phyloP scores from a whole-genome alignment of 139 green algal genomes.

The Picochlorum sp. region DNA sequence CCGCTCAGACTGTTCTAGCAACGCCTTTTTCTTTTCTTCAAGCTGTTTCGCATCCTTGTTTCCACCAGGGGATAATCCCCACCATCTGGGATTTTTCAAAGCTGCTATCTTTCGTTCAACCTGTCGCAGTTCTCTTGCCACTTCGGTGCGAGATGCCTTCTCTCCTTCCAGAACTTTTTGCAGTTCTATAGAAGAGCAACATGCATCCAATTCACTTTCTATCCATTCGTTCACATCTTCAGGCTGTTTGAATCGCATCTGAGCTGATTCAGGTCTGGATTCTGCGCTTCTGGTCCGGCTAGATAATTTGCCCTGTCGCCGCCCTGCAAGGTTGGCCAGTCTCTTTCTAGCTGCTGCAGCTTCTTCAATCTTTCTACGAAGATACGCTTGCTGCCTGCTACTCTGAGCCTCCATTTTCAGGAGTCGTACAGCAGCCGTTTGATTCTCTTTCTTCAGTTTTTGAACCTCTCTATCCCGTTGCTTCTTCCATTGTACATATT shows the following conservation, averaged over 20 bases:
- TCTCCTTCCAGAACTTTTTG: slow-evolving; percentile 67
- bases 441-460: slow-evolving; percentile 46
- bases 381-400: slow-evolving; percentile 73
- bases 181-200: slow-evolving; percentile 35
- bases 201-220: slow-evolving; percentile 66
- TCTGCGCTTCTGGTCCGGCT: not conserved
- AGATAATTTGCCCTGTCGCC: not conserved
- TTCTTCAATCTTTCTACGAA: slow-evolving; percentile 88
- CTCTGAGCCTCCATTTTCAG: slow-evolving; percentile 54
- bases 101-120: slow-evolving; percentile 52
- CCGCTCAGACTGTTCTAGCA: slow-evolving; percentile 25
- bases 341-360: slow-evolving; percentile 64
- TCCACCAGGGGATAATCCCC: not conserved
- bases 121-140: slow-evolving; percentile 38
- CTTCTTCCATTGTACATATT: slow-evolving; percentile 39
- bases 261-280: too few species aligned
- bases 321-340: slow-evolving; percentile 37
- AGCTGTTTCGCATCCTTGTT: not conserved
- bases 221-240: slow-evolving; percentile 49
- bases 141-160: slow-evolving; percentile 51
- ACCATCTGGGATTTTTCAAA: slow-evolving; percentile 26
- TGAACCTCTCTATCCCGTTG: slow-evolving; percentile 59
- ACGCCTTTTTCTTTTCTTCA: slow-evolving; percentile 19
- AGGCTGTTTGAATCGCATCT: too few species aligned
- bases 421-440: slow-evolving; percentile 42